Evolutionary conservation across 1,284 basidiomycete species (phyloP).

Genomic region (Xerocomus subilludens): DNA sequence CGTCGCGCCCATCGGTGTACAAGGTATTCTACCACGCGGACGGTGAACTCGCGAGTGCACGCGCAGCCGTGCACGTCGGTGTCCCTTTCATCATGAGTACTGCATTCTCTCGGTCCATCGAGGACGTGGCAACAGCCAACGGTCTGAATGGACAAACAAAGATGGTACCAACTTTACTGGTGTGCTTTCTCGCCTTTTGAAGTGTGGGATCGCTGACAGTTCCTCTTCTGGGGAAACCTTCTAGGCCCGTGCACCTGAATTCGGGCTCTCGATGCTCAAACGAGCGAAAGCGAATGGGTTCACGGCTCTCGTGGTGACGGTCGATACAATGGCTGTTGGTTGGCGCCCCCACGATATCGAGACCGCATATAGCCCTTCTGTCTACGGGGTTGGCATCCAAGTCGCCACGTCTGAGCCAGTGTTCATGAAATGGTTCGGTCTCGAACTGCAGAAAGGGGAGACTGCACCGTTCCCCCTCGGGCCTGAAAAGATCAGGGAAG

Average conservation of each 20-base stretch:
- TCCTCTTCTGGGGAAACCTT: neutral
- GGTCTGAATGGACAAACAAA: conserved; percentile 54
- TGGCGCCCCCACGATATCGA: conserved; percentile 65
- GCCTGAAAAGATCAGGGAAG: conserved; percentile 56
- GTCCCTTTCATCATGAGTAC: conserved; percentile 70
- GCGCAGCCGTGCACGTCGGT: conserved; percentile 63
- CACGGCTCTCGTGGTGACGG: conserved; percentile 63
- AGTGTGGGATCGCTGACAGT: too few species aligned
- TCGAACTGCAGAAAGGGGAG: conserved; percentile 49
- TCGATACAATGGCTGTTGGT: conserved; percentile 63
- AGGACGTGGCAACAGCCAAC: conserved; percentile 65
- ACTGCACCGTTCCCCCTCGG: conserved; percentile 68
- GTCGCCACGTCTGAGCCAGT: conserved; percentile 64
- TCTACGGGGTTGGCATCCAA: conserved; percentile 59
- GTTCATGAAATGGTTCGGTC: conserved; percentile 59
- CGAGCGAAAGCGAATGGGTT: conserved; percentile 66
- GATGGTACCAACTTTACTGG: conserved; percentile 77
- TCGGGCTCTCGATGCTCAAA: conserved; percentile 61
- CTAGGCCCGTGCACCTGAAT: conserved; percentile 62
- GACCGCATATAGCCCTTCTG: conserved; percentile 53
- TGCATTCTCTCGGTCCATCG: conserved; percentile 66
- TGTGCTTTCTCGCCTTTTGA: conserved; percentile 24
- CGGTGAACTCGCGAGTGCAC: conserved; percentile 67
- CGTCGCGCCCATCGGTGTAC: conserved; percentile 69
- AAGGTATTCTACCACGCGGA: conserved; percentile 66